These are phyloP conservation scores for Cyanidiococcus yangmingshanensis DNA, from an alignment of 23 red algal species.

Conservation along the genomic window DNA sequence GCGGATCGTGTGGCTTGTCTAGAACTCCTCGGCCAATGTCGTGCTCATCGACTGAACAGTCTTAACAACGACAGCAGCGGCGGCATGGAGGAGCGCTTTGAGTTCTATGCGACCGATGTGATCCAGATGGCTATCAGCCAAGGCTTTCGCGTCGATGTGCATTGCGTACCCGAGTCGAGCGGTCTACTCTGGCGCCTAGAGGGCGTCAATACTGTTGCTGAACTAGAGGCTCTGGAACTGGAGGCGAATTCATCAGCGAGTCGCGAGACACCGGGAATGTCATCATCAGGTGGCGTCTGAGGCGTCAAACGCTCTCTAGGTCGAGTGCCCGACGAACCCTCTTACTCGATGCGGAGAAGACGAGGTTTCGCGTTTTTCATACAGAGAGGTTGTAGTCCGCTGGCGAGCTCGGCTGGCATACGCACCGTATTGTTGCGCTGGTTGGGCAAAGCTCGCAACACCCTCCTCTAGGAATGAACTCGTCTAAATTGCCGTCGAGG, in stretches of 20 bases:
- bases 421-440: too few species aligned
- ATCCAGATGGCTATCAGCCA: conserved; percentile 37
- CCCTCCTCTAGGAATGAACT: too few species aligned
- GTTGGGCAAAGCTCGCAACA: too few species aligned
- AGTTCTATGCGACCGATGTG: conserved; percentile 94
- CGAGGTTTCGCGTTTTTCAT: too few species aligned
- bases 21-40: conserved; percentile 25
- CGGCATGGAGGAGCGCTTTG: conserved; percentile 21
- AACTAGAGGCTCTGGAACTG: conserved; percentile 65
- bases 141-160: conserved; percentile 34
- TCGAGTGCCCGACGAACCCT: too few species aligned
- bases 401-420: too few species aligned
- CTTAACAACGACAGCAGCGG: neutral
- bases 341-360: too few species aligned
- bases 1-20: conserved; percentile 26
- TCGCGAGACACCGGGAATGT: neutral
- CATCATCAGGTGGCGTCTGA: neutral
- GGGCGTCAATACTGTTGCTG: conserved; percentile 90
- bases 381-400: too few species aligned
- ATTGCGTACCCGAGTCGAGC: conserved; percentile 13
- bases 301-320: too few species aligned
- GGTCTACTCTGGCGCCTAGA: conserved; percentile 77
- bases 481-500: too few species aligned
- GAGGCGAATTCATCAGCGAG: neutral
- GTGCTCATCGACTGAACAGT: conserved; percentile 10